Percentiles rank a stretch among this genome's conserved stretches.
These are phyloP conservation scores for Neofusicoccum sp. DNA, from an alignment of 2,329 filamentous ascomycete genomes.

Conservation along the genomic window DNA sequence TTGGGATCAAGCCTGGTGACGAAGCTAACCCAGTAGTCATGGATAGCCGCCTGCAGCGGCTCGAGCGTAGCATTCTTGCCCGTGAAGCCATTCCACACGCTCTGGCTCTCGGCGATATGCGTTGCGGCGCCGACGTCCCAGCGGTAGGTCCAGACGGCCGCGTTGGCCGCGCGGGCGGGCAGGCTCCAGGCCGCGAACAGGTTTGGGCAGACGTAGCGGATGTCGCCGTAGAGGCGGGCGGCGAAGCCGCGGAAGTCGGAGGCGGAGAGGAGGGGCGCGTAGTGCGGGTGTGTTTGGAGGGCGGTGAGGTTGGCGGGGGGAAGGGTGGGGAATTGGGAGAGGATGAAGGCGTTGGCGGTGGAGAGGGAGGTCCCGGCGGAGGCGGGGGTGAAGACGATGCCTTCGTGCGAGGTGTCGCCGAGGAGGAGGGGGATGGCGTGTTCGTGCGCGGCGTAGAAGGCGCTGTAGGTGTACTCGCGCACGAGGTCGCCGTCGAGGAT, in stretches of 20 bases:
- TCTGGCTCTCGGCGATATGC: slow-evolving; percentile 40
- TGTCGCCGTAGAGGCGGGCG: slow-evolving; percentile 49
- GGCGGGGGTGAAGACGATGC: slow-evolving; percentile 41
- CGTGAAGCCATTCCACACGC: slow-evolving; percentile 42
- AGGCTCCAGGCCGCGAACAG: slow-evolving; percentile 38
- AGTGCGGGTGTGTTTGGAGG: slow-evolving; percentile 36
- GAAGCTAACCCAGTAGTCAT: slow-evolving; percentile 51
- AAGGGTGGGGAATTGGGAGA: slow-evolving; percentile 43
- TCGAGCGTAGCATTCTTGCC: slow-evolving; percentile 25
- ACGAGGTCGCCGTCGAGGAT: slow-evolving; percentile 47
- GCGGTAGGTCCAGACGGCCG: slow-evolving; percentile 50
- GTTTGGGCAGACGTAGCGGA: slow-evolving; percentile 53
- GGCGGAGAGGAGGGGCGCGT: slow-evolving; percentile 28
- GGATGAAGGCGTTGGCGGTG: slow-evolving; percentile 39
- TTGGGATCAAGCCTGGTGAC: slow-evolving; percentile 11
- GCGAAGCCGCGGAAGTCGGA: slow-evolving; percentile 36
- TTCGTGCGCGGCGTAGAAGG: slow-evolving; percentile 41
- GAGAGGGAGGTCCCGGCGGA: slow-evolving; percentile 31
- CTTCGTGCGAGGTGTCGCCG: slow-evolving; percentile 50
- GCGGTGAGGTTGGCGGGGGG: slow-evolving; percentile 29
- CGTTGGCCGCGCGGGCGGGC: slow-evolving; percentile 30
- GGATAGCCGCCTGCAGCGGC: slow-evolving; percentile 29
- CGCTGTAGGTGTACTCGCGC: slow-evolving; percentile 41
- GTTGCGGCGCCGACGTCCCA: slow-evolving; percentile 49
- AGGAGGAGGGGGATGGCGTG: slow-evolving; percentile 47